Conservation (phyloP, 2,329 filamentous ascomycete species). For the Ilyonectria destructans region DNA sequence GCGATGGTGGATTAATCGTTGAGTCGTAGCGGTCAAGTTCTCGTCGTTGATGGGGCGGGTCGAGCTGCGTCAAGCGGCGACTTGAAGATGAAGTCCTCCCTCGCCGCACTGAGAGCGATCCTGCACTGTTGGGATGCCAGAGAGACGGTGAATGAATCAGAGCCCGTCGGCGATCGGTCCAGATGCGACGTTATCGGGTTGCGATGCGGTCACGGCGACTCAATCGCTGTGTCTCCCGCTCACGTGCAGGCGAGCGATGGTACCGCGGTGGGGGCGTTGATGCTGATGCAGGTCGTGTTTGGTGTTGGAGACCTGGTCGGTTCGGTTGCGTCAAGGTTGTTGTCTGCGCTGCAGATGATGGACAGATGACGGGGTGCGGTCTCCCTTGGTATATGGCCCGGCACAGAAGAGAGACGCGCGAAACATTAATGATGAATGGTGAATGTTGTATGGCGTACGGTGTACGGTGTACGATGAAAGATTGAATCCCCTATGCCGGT, state of each 20-base stretch:
- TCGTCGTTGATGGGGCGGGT: background rate
- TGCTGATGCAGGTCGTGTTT: background rate
- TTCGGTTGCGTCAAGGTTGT: background rate
- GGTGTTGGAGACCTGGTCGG: background rate
- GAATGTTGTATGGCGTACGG: too few relatives aligned
- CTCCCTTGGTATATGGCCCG: conserved; percentile 3
- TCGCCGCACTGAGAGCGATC: background rate
- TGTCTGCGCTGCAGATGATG: conserved; percentile 7
- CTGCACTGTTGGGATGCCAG: background rate
- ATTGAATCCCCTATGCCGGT: background rate
- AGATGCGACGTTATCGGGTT: background rate
- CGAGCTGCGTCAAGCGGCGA: background rate
- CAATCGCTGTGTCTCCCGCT: background rate
- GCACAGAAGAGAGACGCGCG: conserved; percentile 1
- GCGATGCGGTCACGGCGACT: background rate
- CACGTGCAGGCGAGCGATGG: background rate
- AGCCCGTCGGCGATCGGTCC: background rate
- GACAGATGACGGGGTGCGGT: background rate
- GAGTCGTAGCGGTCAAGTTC: background rate
- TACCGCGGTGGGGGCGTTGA: background rate
- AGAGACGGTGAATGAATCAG: background rate
- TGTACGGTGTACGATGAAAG: background rate
- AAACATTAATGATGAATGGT: background rate
- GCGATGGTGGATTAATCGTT: background rate
- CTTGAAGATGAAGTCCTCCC: background rate